These are phyloP conservation scores for Fulvia fulva DNA, from an alignment of 2,329 filamentous ascomycete species.

Conservation along the genomic window DNA sequence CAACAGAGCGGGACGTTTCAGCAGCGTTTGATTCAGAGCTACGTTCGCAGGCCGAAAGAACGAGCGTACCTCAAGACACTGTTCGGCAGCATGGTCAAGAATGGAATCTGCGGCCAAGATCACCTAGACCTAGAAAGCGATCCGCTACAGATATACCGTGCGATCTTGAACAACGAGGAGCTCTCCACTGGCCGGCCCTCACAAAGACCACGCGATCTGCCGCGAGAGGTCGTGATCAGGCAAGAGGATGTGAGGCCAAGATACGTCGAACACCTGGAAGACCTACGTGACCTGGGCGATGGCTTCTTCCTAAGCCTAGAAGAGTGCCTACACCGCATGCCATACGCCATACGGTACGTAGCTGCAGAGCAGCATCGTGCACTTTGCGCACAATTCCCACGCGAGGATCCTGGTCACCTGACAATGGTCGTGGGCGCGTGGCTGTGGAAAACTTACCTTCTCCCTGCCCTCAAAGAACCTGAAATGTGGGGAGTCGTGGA, in stretches of 20 bases:
- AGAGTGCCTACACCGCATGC: constrained; percentile 80
- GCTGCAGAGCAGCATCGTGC: constrained; percentile 80
- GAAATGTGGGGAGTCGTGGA: constrained; percentile 93
- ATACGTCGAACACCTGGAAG: constrained; percentile 91
- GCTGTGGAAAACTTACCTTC: constrained; percentile 91
- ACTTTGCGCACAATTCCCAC: constrained; percentile 71
- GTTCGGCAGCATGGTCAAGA: constrained; percentile 77
- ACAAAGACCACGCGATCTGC: constrained; percentile 74
- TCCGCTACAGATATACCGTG: constrained; percentile 93
- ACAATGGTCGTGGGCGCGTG: constrained; percentile 84
- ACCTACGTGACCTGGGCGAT: constrained; percentile 89
- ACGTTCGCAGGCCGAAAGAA: constrained; percentile 85
- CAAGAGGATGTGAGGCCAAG: constrained; percentile 87
- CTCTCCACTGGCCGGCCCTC: constrained; percentile 84
- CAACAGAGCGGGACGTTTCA: constrained; percentile 79
- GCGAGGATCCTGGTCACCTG: constrained; percentile 71
- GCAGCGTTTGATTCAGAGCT: constrained; percentile 79
- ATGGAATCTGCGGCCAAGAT: constrained; percentile 89
- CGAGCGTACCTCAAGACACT: constrained; percentile 88
- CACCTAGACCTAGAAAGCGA: constrained; percentile 92
- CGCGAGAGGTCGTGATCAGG: constrained; percentile 89
- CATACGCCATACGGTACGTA: constrained; percentile 86
- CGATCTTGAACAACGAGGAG: constrained; percentile 95
- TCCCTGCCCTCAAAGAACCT: constrained; percentile 81
- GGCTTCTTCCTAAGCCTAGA: constrained; percentile 81